phyloP scores from a whole-genome alignment of 1,139 yeast genomes.

The Candida sp. region DNA sequence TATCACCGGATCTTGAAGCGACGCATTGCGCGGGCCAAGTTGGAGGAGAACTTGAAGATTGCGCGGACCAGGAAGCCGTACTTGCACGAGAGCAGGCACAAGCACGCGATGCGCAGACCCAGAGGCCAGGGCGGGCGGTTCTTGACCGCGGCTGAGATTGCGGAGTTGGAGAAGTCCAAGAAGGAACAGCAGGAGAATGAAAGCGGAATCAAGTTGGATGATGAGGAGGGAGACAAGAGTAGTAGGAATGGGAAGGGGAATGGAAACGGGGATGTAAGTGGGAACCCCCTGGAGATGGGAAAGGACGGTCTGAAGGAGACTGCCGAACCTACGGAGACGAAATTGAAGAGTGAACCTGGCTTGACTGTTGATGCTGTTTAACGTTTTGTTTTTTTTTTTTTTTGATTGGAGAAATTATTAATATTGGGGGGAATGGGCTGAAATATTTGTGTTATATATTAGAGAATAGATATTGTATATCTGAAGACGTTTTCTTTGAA shows the following conservation, averaged over 20 bases:
- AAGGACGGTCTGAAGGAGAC: neutral
- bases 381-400: slow-evolving; percentile 3
- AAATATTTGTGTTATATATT: no score
- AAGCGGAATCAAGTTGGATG: neutral
- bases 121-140: slow-evolving; percentile 99
- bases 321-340: neutral
- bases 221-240: neutral
- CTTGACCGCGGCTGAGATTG: slow-evolving; percentile 95
- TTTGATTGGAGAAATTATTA: neutral
- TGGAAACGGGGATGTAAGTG: neutral
- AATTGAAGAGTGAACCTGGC: neutral
- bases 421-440: no score
- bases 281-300: neutral
- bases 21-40: slow-evolving; percentile 90
- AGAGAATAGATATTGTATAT: no score
- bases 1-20: slow-evolving; percentile 94
- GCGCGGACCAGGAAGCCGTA: slow-evolving; percentile 95
- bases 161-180: slow-evolving; percentile 72
- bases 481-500: no score
- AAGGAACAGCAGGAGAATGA: slow-evolving; percentile 46
- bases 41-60: slow-evolving; percentile 86
- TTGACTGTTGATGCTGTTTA: neutral
- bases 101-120: slow-evolving; percentile 99
- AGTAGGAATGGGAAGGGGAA: neutral
- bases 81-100: slow-evolving; percentile 95